These are phyloP conservation scores for Rubus parviflorus DNA, from an alignment of 306 rosid genomes.

Conservation along the genomic window DNA sequence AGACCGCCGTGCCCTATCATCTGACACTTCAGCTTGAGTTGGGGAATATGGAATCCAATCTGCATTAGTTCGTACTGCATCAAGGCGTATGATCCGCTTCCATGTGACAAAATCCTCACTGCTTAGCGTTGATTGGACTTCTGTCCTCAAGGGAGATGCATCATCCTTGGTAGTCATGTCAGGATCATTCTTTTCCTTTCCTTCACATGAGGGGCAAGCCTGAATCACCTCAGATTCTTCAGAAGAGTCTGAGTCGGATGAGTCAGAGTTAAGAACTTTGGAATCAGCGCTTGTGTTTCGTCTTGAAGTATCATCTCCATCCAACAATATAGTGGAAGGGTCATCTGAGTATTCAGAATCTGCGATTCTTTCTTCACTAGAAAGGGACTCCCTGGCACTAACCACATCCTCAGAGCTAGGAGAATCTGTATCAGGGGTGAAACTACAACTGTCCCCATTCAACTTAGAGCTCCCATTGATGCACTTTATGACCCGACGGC, in stretches of 20 bases:
- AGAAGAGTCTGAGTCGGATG: constrained; percentile 86
- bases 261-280: constrained; percentile 61
- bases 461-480: constrained; percentile 53
- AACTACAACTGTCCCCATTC: constrained; percentile 51
- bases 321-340: constrained; percentile 63
- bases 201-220: constrained; percentile 56
- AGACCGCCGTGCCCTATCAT: constrained; percentile 57
- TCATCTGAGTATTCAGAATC: constrained; percentile 62
- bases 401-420: constrained; percentile 94
- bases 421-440: constrained; percentile 64
- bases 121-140: constrained; percentile 46
- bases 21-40: constrained; percentile 63
- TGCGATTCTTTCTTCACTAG: constrained; percentile 79
- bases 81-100: constrained; percentile 97
- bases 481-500: constrained; percentile 64
- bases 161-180: constrained; percentile 49
- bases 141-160: constrained; percentile 53
- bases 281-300: constrained; percentile 55
- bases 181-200: constrained; percentile 52
- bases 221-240: constrained; percentile 78
- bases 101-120: constrained; percentile 87
- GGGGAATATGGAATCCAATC: constrained; percentile 84
- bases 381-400: constrained; percentile 88
- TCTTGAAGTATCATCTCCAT: constrained; percentile 58
- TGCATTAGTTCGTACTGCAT: constrained; percentile 86